A percentile compares a stretch with the other conserved stretches of the same genome.
Evolutionary conservation across 176 grass and related monocot genomes (phyloP).

Genomic region (Oryza meyeriana): DNA sequence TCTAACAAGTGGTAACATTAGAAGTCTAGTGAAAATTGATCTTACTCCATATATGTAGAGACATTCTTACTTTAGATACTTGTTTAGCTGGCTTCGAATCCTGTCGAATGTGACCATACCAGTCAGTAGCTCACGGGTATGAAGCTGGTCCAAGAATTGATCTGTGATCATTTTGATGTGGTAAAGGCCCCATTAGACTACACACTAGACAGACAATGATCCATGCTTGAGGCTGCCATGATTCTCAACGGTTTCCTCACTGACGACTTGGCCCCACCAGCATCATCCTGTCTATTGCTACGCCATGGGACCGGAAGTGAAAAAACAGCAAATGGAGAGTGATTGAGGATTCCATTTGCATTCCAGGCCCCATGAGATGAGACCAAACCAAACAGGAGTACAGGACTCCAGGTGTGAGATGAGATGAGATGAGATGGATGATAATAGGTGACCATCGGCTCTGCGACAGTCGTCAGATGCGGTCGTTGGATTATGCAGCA

Average conservation of each 20-base stretch:
- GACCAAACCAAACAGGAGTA: not conserved
- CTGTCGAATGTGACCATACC: not conserved
- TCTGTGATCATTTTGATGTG: not conserved
- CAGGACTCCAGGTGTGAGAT: not conserved
- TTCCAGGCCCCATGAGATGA: not conserved
- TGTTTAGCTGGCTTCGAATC: not conserved
- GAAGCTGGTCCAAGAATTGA: not conserved
- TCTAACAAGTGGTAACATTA: not conserved
- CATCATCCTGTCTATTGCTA: not conserved
- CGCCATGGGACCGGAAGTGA: not conserved
- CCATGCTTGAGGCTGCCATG: not conserved
- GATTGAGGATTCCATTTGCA: not conserved
- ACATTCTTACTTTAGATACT: too few relatives aligned
- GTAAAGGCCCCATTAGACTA: not conserved
- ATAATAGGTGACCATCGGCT: not conserved
- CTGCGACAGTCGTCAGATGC: conserved; percentile 21
- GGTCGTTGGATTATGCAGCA: conserved; percentile 6
- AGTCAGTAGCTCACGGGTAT: not conserved
- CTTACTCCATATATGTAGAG: not conserved
- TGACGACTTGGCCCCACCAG: not conserved
- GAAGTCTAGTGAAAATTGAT: not conserved
- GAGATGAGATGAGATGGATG: not conserved
- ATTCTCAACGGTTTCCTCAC: not conserved
- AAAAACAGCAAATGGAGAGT: not conserved
- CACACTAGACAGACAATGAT: not conserved